A percentile compares a stretch with the other conserved stretches of the same genome.
phyloP scores from a whole-genome alignment of 805 yeast genomes.

The Nakazawaea populi region DNA sequence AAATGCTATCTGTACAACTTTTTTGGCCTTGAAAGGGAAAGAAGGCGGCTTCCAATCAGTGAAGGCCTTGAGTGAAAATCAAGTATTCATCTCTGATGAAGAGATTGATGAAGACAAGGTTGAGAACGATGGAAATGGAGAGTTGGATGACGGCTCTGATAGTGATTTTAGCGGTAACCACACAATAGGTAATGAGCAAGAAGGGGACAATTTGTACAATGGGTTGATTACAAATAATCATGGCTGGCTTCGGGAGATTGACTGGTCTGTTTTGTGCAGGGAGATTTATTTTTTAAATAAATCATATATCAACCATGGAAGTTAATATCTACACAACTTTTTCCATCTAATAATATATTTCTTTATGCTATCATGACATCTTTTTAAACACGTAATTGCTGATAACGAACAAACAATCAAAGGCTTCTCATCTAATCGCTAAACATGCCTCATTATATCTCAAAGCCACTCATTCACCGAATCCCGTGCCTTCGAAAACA shows the following conservation, averaged over 20 bases:
- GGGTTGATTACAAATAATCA: conserved; percentile 15
- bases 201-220: conserved; percentile 11
- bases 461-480: no score
- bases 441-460: no score
- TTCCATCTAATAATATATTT: no score
- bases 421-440: no score
- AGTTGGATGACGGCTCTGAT: conserved; percentile 15
- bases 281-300: conserved; percentile 75
- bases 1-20: neutral
- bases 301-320: conserved; percentile 42
- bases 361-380: no score
- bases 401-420: no score
- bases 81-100: conserved; percentile 8
- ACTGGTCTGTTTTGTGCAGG: conserved; percentile 84
- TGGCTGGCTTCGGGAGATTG: conserved; percentile 54
- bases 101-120: conserved; percentile 2
- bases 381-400: no score
- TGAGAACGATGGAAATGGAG: conserved; percentile 7
- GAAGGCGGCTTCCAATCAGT: neutral
- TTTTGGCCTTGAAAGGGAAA: conserved; percentile 5
- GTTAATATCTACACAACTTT: no score
- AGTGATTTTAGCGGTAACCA: conserved; percentile 26
- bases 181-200: conserved; percentile 24
- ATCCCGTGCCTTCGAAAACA: no score
- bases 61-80: conserved; percentile 1